Evolutionary conservation across 495 filamentous ascomycete genomes (phyloP), one percentile per base, ranked within the genome.

Genomic region (Astrothelium macrocarpum): DNA sequence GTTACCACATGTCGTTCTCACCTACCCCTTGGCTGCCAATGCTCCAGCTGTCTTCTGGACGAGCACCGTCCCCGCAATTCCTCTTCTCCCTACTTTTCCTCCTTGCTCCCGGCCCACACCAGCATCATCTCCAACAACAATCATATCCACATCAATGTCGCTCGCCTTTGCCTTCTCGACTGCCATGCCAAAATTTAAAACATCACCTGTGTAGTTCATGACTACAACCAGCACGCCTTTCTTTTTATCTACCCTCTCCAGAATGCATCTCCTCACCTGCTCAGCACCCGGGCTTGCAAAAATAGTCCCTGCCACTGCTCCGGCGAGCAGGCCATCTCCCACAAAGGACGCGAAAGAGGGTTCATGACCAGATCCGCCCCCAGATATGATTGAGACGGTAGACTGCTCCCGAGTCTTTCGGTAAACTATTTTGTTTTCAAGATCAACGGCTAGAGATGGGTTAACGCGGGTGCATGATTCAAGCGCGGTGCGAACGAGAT

Each of bases 81-180:
- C 94, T 70, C 94, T 81, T 62, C 94, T 80, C 14, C 94, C 94
- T 9, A 97, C 94, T 74, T 96, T 97, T 2, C 94, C 93, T 7
- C 87, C 84, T 75, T 86, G 87, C 56, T 77, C 78, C 64, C 91
- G 79, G 1, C 94, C 94, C 32, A 98, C 94, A 23, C 93, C 91
- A 0, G 92, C 94, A 74, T 98, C 94, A 68, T 98, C 94, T n/a
- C 85, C 90, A 34, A 97, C 91, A 11, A 96, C 87, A 26, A 96
- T 86, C 87, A 97, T 96, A 72, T 97, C 91, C 0, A 91, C 89
- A 31, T 85, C 76, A 56, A 91, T 75, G 0, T 90, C 94, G 0
- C 84, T 81, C 0, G 91, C 91, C 64, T 87, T 86, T 12, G 90
- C 91, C 78, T 96, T 97, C 75, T 97, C 94, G 23, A 92, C 87